Percentiles rank a stretch among this genome's conserved stretches.
phyloP scores from a whole-genome alignment of 164 flowering plant species.

The Euptelea pleiosperma region DNA sequence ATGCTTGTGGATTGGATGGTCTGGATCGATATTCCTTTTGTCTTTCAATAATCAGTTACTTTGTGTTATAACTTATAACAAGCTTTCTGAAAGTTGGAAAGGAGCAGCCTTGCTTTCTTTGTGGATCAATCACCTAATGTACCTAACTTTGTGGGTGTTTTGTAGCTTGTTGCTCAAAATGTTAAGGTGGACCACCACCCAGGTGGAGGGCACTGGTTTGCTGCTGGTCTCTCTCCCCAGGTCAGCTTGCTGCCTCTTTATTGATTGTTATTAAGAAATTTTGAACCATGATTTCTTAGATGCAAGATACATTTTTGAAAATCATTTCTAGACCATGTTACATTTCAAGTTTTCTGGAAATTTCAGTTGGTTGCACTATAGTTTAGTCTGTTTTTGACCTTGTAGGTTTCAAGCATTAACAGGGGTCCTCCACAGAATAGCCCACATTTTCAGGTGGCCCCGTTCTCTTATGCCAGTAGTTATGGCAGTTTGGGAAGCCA shows the following conservation, averaged over 20 bases:
- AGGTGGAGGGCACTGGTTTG: constrained; percentile 97
- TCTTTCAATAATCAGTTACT: too few relatives aligned
- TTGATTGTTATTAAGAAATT: neutral
- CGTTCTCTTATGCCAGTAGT: constrained; percentile 67
- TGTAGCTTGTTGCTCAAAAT: constrained; percentile 79
- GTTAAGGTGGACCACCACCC: constrained; percentile 87
- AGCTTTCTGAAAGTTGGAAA: neutral
- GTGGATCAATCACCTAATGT: constrained; percentile 9
- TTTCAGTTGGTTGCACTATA: neutral
- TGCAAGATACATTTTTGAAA: too few relatives aligned
- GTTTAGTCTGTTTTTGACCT: neutral
- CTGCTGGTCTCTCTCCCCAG: constrained; percentile 97
- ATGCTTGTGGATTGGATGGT: neutral
- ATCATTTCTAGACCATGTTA: neutral
- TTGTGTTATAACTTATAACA: neutral
- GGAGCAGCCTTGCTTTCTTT: neutral
- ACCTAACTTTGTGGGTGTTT: constrained; percentile 11
- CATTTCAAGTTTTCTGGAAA: neutral
- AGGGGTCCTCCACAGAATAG: constrained; percentile 46
- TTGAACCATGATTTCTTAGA: too few relatives aligned
- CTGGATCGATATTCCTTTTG: too few relatives aligned
- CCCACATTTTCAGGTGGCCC: constrained; percentile 59
- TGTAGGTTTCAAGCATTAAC: constrained; percentile 59
- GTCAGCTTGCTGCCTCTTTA: constrained; percentile 40
- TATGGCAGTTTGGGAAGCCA: constrained; percentile 95